Evolutionary conservation across 306 rosid species (phyloP).

Genomic region (Fragaria nilgerrensis): DNA sequence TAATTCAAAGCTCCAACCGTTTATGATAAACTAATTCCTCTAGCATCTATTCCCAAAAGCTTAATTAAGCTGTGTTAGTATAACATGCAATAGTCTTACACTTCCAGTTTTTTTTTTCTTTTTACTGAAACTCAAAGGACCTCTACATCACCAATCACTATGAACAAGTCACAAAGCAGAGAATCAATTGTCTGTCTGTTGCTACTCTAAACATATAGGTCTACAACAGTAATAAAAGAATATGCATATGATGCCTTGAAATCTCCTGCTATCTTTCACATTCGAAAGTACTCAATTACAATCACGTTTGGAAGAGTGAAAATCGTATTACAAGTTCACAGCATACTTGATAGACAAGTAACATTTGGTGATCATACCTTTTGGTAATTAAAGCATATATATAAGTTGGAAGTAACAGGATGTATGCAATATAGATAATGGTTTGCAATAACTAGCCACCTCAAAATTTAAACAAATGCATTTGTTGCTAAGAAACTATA

Average conservation of each 20-base stretch:
- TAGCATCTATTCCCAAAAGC: not conserved
- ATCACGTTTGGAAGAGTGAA: not conserved
- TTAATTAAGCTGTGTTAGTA: not conserved
- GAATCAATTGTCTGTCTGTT: not conserved
- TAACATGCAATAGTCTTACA: not conserved
- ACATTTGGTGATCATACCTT: no score
- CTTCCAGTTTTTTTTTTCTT: not conserved
- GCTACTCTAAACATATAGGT: not conserved
- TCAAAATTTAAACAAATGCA: not conserved
- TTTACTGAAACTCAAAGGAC: not conserved
- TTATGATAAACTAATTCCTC: not conserved
- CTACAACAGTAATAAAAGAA: no score
- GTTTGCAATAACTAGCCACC: not conserved
- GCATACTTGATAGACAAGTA: not conserved
- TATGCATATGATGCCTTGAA: not conserved
- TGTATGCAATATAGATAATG: not conserved
- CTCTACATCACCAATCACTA: not conserved
- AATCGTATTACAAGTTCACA: not conserved
- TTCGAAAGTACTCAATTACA: not conserved
- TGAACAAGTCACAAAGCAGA: not conserved
- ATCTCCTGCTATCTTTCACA: not conserved
- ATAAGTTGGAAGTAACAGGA: not conserved
- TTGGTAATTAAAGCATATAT: no score
- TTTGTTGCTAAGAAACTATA: not conserved
- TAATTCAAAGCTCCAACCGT: not conserved